phyloP scores from a whole-genome alignment of 2,329 filamentous ascomycete species.

The Aspergillus niger region DNA sequence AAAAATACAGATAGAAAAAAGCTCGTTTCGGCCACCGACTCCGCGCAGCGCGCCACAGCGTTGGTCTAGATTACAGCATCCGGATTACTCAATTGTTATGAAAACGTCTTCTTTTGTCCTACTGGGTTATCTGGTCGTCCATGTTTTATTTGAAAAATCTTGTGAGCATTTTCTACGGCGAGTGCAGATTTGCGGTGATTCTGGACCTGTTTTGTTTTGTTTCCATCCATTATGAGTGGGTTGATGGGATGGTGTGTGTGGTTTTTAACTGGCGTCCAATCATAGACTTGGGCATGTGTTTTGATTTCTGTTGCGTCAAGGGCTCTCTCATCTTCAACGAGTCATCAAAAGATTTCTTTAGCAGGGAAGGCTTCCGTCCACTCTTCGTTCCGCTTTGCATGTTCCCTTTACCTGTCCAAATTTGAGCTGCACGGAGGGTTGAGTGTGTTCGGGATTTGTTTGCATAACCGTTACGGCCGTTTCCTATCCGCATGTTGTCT shows the following conservation, averaged over 20 bases:
- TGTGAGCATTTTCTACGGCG: constrained; percentile 32
- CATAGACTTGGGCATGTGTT: constrained; percentile 47
- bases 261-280: constrained; percentile 44
- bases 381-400: constrained; percentile 20
- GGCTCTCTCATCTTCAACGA: constrained; percentile 23
- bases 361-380: constrained; percentile 27
- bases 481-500: constrained; percentile 19
- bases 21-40: constrained; percentile 5
- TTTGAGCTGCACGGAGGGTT: constrained; percentile 15
- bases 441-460: constrained; percentile 19
- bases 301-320: constrained; percentile 23
- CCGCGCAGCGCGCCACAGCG: constrained; percentile 7
- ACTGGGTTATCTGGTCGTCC: constrained; percentile 16
- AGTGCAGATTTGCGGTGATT: constrained; percentile 35
- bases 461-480: constrained; percentile 25
- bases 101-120: constrained; percentile 20
- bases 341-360: constrained; percentile 27
- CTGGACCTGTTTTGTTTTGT: constrained; percentile 29
- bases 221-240: constrained; percentile 35
- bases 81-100: constrained; percentile 17
- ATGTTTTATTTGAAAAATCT: constrained; percentile 22
- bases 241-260: constrained; percentile 37
- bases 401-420: constrained; percentile 15
- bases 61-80: constrained; percentile 10
- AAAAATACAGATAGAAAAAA: constrained; percentile 5